These are phyloP conservation scores for Yarrowia sp. DNA, from an alignment of 805 yeast genomes.

Conservation along the genomic window DNA sequence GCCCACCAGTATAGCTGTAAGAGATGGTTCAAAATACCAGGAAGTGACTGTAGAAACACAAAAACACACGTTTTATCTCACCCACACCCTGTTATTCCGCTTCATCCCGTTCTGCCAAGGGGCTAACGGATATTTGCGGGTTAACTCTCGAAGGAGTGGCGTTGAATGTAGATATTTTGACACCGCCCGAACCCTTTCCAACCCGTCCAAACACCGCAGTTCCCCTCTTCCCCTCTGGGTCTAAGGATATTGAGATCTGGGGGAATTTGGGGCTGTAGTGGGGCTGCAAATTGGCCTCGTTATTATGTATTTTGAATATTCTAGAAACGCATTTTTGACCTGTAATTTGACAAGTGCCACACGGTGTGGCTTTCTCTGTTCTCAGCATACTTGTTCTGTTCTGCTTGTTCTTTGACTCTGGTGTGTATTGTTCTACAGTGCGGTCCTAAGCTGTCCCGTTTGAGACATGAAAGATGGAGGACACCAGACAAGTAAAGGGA, in stretches of 20 bases:
- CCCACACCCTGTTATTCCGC: not conserved
- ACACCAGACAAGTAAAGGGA: not conserved
- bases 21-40: too few relatives aligned
- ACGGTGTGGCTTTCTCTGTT: too few relatives aligned
- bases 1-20: not conserved
- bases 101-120: constrained; percentile 1
- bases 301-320: too few relatives aligned
- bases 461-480: not conserved
- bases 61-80: not conserved
- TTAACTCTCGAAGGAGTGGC: not conserved
- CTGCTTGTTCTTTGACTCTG: too few relatives aligned
- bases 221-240: not conserved
- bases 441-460: not conserved
- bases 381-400: too few relatives aligned
- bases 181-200: too few relatives aligned
- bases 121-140: not conserved
- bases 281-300: too few relatives aligned
- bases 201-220: too few relatives aligned
- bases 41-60: not conserved
- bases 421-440: not conserved
- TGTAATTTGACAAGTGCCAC: too few relatives aligned
- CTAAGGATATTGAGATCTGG: not conserved
- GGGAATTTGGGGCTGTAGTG: too few relatives aligned
- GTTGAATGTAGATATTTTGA: not conserved
- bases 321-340: too few relatives aligned